Conservation (phyloP, 345 rosid genomes). For the Brassica rapa region DNA sequence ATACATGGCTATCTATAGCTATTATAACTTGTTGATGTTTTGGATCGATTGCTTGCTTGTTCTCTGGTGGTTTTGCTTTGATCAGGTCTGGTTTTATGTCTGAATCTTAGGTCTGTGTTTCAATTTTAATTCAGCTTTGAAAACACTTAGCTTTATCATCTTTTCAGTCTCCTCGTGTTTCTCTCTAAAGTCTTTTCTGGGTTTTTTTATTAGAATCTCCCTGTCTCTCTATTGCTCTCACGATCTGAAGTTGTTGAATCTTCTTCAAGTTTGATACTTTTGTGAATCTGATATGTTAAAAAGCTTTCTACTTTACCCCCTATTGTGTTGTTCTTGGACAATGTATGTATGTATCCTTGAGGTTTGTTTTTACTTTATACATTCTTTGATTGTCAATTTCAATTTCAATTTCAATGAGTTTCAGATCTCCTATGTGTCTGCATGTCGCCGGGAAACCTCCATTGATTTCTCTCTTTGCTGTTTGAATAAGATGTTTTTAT, state of each 20-base stretch:
- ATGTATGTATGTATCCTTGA: background rate
- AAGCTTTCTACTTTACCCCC: background rate
- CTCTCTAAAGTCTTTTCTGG: background rate
- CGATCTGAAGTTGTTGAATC: background rate
- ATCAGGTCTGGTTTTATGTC: background rate
- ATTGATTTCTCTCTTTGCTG: slow-evolving; percentile 20
- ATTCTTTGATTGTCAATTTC: background rate
- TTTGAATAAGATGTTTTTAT: slow-evolving; percentile 1
- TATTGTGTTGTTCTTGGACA: background rate
- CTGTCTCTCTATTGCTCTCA: background rate
- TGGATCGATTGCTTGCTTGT: background rate
- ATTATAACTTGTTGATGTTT: background rate
- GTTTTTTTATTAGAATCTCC: background rate
- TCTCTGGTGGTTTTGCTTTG: background rate
- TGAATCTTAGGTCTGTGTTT: background rate
- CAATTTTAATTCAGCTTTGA: background rate
- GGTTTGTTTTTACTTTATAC: background rate
- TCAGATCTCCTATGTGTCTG: slow-evolving; percentile 27
- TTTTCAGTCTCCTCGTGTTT: background rate
- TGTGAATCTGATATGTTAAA: background rate
- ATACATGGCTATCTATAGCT: no score
- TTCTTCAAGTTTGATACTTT: background rate
- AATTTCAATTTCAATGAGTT: background rate
- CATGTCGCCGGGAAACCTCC: background rate
- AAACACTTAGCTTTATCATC: background rate